Conservation (phyloP, 1,284 basidiomycete species). For the Trametes sp. region DNA sequence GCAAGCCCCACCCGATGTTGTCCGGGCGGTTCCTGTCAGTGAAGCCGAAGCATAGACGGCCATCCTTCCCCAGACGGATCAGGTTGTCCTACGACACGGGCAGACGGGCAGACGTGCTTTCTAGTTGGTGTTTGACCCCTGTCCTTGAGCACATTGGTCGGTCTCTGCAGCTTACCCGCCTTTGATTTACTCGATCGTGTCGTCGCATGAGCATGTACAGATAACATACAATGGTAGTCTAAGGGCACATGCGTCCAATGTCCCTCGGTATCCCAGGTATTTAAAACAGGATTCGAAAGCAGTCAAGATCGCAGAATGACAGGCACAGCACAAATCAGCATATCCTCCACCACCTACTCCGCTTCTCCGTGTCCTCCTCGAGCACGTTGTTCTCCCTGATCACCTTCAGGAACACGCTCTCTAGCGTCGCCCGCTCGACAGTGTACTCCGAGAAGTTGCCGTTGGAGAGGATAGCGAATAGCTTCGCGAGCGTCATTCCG, state of each 20-base stretch:
- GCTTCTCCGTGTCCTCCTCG: slow-evolving; percentile 56
- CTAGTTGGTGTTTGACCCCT: no score
- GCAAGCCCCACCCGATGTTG: no score
- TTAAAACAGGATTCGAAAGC: background rate
- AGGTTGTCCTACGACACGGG: no score
- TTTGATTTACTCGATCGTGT: no score
- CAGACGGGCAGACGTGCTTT: no score
- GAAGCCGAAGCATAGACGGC: no score
- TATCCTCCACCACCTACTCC: slow-evolving; percentile 36
- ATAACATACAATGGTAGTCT: background rate
- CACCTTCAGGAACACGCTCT: slow-evolving; percentile 79
- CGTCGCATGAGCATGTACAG: background rate
- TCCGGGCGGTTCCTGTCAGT: no score
- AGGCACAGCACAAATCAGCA: slow-evolving; percentile 26
- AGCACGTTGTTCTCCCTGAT: slow-evolving; percentile 68
- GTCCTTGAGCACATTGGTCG: no score
- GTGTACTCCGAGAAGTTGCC: slow-evolving; percentile 69
- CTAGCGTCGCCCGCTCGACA: slow-evolving; percentile 72
- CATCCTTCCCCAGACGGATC: no score
- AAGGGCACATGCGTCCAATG: background rate
- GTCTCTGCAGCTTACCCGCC: no score
- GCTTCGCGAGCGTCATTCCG: slow-evolving; percentile 56
- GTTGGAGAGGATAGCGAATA: slow-evolving; percentile 63
- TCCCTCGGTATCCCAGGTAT: slow-evolving; percentile 7
- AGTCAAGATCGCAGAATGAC: background rate